phyloP scores from a whole-genome alignment of 2,329 filamentous ascomycete species.

The Colletotrichum eleusines region DNA sequence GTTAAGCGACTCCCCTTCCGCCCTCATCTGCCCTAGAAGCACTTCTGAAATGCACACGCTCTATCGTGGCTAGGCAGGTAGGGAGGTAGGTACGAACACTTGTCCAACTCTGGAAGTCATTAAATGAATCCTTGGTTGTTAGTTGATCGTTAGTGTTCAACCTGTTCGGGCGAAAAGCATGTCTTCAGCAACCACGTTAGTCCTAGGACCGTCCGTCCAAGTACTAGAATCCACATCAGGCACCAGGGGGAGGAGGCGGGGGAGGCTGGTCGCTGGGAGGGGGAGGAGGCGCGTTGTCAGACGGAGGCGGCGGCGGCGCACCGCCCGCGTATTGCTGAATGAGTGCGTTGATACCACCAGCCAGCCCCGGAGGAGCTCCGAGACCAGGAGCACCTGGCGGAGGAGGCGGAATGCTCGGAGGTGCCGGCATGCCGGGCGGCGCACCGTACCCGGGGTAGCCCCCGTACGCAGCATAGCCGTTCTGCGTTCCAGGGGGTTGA shows the following conservation, averaged over 20 bases:
- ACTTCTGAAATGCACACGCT: not conserved
- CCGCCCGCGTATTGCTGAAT: conserved; percentile 74
- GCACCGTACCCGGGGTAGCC: conserved; percentile 64
- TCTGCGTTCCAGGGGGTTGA: conserved; percentile 63
- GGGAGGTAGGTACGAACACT: conserved; percentile 5
- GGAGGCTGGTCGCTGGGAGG: conserved; percentile 70
- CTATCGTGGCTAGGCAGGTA: not conserved
- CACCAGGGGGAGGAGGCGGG: conserved; percentile 71
- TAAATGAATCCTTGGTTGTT: conserved; percentile 30
- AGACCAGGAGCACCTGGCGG: conserved; percentile 55
- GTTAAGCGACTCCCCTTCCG: not conserved
- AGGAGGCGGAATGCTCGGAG: conserved; percentile 50
- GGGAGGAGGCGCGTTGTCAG: conserved; percentile 70
- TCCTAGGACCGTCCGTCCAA: not conserved
- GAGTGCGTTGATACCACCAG: conserved; percentile 71
- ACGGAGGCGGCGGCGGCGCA: conserved; percentile 64
- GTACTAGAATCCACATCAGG: conserved; percentile 48
- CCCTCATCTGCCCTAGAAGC: not conserved
- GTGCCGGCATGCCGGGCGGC: conserved; percentile 63
- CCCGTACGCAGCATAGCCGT: conserved; percentile 68
- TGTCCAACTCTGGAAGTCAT: conserved; percentile 26
- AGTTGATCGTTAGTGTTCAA: conserved; percentile 35
- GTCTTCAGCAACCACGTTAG: conserved; percentile 25
- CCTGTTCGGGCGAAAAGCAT: not conserved
- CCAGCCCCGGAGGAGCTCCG: conserved; percentile 65